phyloP scores from a whole-genome alignment of 805 yeast species.

The Myxozyma neotropica region DNA sequence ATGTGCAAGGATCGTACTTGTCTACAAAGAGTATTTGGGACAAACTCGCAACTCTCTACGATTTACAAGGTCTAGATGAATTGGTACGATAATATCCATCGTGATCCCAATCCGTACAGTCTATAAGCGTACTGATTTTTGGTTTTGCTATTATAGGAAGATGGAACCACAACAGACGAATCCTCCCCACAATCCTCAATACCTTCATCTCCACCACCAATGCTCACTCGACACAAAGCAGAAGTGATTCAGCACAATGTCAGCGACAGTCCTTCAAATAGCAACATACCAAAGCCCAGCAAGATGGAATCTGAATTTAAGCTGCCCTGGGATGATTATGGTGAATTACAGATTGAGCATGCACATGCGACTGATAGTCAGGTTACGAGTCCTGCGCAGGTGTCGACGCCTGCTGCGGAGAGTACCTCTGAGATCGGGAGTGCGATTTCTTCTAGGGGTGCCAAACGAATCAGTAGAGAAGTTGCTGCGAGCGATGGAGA shows the following conservation, averaged over 20 bases:
- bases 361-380: slow-evolving; percentile 40
- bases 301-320: slow-evolving; percentile 41
- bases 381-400: slow-evolving; percentile 33
- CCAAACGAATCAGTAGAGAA: slow-evolving; percentile 16
- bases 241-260: slow-evolving; percentile 14
- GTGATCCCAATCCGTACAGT: not conserved
- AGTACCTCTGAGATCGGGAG: not conserved
- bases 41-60: slow-evolving; percentile 56
- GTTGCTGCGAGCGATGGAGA: slow-evolving; percentile 12
- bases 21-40: slow-evolving; percentile 60
- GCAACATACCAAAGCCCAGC: not conserved
- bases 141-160: too few species aligned
- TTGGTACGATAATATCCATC: slow-evolving; percentile 42
- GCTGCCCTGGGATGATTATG: slow-evolving; percentile 52
- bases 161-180: slow-evolving; percentile 23
- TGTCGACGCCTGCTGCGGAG: slow-evolving; percentile 14
- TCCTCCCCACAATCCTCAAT: slow-evolving; percentile 15
- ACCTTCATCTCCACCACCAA: slow-evolving; percentile 10
- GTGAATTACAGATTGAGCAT: slow-evolving; percentile 48
- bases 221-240: slow-evolving; percentile 13
- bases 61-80: slow-evolving; percentile 60
- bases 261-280: not conserved
- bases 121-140: too few species aligned
- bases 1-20: slow-evolving; percentile 38
- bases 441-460: slow-evolving; percentile 1